phyloP scores from a whole-genome alignment of 2,329 filamentous ascomycete species.

The Diplodia scrobiculata region DNA sequence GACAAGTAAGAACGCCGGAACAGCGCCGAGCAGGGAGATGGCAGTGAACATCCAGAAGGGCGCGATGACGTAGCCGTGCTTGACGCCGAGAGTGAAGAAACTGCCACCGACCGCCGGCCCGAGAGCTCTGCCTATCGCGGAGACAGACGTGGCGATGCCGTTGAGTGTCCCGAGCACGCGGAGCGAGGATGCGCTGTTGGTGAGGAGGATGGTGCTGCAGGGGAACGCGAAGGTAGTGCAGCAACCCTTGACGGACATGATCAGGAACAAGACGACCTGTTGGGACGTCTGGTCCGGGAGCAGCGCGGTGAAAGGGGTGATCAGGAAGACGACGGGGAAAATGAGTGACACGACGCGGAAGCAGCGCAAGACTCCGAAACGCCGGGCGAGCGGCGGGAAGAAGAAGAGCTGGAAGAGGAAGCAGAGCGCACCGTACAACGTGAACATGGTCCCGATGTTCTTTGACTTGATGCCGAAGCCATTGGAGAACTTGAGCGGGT shows the following conservation, averaged over 20 bases:
- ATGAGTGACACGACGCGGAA: conserved; percentile 66
- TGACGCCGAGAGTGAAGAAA: conserved; percentile 74
- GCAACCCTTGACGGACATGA: conserved; percentile 75
- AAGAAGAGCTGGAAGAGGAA: conserved; percentile 83
- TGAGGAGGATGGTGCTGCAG: conserved; percentile 84
- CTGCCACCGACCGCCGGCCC: conserved; percentile 75
- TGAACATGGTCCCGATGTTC: conserved; percentile 83
- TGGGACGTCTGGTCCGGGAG: conserved; percentile 55
- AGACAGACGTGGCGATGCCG: conserved; percentile 81
- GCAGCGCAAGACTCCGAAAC: conserved; percentile 73
- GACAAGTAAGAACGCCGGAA: conserved; percentile 73
- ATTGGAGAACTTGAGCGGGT: conserved; percentile 77
- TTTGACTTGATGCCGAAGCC: conserved; percentile 75
- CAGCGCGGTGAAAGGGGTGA: conserved; percentile 80
- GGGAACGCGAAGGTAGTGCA: conserved; percentile 84
- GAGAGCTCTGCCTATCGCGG: conserved; percentile 74
- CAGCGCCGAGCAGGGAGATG: conserved; percentile 64
- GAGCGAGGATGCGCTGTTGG: conserved; percentile 77
- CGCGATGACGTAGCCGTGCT: conserved; percentile 72
- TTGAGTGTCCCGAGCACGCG: conserved; percentile 84
- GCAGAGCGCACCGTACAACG: conserved; percentile 75
- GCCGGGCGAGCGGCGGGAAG: conserved; percentile 74
- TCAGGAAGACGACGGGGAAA: conserved; percentile 74
- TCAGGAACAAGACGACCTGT: conserved; percentile 61
- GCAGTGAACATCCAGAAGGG: conserved; percentile 78